phyloP scores from a whole-genome alignment of 768 basidiomycete genomes.

The Suillus lakei region DNA sequence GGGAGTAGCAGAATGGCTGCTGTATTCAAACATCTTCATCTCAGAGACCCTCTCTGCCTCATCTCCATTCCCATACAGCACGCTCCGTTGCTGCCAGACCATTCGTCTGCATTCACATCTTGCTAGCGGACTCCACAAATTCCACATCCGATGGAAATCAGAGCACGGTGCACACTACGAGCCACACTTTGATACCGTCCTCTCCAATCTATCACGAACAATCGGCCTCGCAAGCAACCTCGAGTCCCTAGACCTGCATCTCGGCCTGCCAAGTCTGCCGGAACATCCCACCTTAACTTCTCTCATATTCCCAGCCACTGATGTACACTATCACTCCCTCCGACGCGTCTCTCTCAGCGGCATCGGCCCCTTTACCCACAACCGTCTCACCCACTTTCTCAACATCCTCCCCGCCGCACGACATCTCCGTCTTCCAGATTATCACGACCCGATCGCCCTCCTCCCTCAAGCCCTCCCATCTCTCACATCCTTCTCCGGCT shows the following conservation, averaged over 20 bases:
- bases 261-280: conserved; percentile 48
- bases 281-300: conserved; percentile 49
- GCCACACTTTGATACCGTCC: conserved; percentile 42
- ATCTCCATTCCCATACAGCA: conserved; percentile 46
- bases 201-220: conserved; percentile 43
- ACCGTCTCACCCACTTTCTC: conserved; percentile 48
- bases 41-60: conserved; percentile 49
- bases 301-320: conserved; percentile 47
- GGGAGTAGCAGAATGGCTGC: conserved; percentile 60
- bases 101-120: conserved; percentile 52
- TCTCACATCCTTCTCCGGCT: conserved; percentile 62
- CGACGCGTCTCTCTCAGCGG: conserved; percentile 47
- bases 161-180: conserved; percentile 35
- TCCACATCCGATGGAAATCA: conserved; percentile 61
- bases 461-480: conserved; percentile 49
- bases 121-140: conserved; percentile 45
- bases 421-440: conserved; percentile 53
- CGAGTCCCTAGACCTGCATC: conserved; percentile 59
- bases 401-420: conserved; percentile 44
- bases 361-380: conserved; percentile 43
- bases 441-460: conserved; percentile 46
- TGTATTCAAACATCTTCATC: conserved; percentile 58
- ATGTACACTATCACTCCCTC: conserved; percentile 45
- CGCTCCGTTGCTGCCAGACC: conserved; percentile 57
- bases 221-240: conserved; percentile 45